These are phyloP conservation scores for Osmozyma mogii DNA, from an alignment of 805 yeast species.

Conservation along the genomic window DNA sequence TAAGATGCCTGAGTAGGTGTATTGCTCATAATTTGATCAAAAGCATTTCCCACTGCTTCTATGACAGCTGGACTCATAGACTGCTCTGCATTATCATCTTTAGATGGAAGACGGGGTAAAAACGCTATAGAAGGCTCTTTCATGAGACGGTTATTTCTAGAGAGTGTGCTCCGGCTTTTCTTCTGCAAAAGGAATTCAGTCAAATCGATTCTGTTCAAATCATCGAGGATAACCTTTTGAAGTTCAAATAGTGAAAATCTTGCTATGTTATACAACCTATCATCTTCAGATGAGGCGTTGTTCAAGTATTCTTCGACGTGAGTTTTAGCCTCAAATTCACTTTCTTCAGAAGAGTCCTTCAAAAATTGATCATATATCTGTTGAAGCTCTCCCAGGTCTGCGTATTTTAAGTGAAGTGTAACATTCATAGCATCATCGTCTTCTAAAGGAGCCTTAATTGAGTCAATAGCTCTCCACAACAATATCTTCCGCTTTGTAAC, in stretches of 20 bases:
- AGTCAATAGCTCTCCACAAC: slow-evolving; percentile 64
- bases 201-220: slow-evolving; percentile 46
- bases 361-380: no score
- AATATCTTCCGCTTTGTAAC: no score
- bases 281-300: background rate
- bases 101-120: slow-evolving; percentile 1
- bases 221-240: slow-evolving; percentile 45
- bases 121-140: background rate
- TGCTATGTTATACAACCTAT: slow-evolving; percentile 40
- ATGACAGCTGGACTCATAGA: slow-evolving; percentile 42
- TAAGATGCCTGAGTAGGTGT: slow-evolving; percentile 5
- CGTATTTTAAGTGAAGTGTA: slow-evolving; percentile 7
- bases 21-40: slow-evolving; percentile 46
- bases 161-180: background rate
- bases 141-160: slow-evolving; percentile 1
- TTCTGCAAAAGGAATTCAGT: slow-evolving; percentile 36
- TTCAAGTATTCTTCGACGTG: slow-evolving; percentile 22
- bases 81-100: slow-evolving; percentile 11
- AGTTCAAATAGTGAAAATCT: slow-evolving; percentile 51
- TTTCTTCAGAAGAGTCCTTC: no score
- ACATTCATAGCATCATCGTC: slow-evolving; percentile 27
- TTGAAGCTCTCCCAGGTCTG: slow-evolving; percentile 3
- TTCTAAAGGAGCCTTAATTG: slow-evolving; percentile 66
- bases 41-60: slow-evolving; percentile 61
- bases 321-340: background rate